Base-by-base conservation (phyloP, 257 asterid species). In the Nicotiana attenuata region DNA sequence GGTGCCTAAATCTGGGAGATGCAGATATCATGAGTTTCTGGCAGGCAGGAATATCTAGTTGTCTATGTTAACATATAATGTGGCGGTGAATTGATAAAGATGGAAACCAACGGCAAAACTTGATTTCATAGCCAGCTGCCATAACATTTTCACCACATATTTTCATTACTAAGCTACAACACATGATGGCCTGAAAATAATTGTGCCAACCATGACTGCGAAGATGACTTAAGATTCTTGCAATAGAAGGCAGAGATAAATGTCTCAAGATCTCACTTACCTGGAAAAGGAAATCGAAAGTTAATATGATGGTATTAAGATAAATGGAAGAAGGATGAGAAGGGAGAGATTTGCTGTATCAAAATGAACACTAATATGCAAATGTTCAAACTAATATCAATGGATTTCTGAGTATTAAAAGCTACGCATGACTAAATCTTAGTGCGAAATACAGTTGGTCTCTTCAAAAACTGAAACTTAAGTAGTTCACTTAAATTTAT, bases 181-280 rank as follows among this genome's bases (percentile, higher is more conserved):
- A 71, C 22, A 14, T 11, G 38, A 22, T 73, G 78, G 78, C 13
- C 60, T 7, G 3, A 78, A 77, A 69, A 53, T 4, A 78, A 69
- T 81, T 38, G 63, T 59, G 81, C 90, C 76, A 91, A 96, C 99
- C 97, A 88, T 94, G 93, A 91, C 92, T 84, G 71, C 97, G 93
- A 71, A 96, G 96, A 86, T 89, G 84, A 85, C 90, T 96, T 80
- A 94, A 57, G 59, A 93, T 86, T 5, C 89, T 84, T 77, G 95
- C 94, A 82, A 92, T 90, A 1, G 97, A 84, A 60, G 90, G 81
- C 73, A 88, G 85, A 20, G 95, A 84, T 56, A 94, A 65, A 83
- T 91, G 93, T 81, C 98, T 92, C 59, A 92, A 93, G 89, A 96
- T 87, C 91, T 92, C 97, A 81, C 95, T 96, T 35, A 90, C 89